These are phyloP conservation scores for Solanum peruvianum DNA, from an alignment of 257 asterid genomes.

Conservation along the genomic window DNA sequence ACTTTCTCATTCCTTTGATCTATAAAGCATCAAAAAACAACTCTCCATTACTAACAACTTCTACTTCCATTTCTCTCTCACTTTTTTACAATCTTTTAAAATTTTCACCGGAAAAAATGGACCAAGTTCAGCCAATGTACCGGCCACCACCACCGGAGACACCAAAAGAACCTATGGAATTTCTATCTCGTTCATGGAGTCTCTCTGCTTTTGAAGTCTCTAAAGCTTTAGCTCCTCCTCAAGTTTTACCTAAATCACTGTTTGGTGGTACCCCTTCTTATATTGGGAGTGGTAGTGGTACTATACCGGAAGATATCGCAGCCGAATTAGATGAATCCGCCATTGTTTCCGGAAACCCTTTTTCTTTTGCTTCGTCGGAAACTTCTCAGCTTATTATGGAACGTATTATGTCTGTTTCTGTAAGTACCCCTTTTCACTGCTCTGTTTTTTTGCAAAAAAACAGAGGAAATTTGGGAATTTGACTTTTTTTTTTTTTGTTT, in stretches of 20 bases:
- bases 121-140: slow-evolving; percentile 37
- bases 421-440: slow-evolving; percentile 22
- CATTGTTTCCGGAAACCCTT: slow-evolving; percentile 69
- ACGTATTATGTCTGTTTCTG: slow-evolving; percentile 96
- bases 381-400: slow-evolving; percentile 92
- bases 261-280: not conserved
- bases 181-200: slow-evolving; percentile 93
- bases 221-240: slow-evolving; percentile 42
- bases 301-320: slow-evolving; percentile 45
- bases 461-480: not conserved
- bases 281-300: slow-evolving; percentile 18
- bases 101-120: slow-evolving; percentile 26
- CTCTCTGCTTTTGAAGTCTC: slow-evolving; percentile 75
- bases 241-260: slow-evolving; percentile 14
- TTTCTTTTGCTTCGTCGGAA: slow-evolving; percentile 72
- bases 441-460: not conserved
- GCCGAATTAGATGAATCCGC: slow-evolving; percentile 44
- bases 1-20: slow-evolving; percentile 2
- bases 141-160: slow-evolving; percentile 86
- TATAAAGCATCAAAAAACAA: not conserved
- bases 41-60: not conserved
- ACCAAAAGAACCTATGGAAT: slow-evolving; percentile 95
- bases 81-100: not conserved
- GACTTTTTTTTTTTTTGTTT: not conserved
- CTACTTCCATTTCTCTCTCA: not conserved